Conservation (phyloP, 2,329 filamentous ascomycete species). For the Didymella exigua region DNA sequence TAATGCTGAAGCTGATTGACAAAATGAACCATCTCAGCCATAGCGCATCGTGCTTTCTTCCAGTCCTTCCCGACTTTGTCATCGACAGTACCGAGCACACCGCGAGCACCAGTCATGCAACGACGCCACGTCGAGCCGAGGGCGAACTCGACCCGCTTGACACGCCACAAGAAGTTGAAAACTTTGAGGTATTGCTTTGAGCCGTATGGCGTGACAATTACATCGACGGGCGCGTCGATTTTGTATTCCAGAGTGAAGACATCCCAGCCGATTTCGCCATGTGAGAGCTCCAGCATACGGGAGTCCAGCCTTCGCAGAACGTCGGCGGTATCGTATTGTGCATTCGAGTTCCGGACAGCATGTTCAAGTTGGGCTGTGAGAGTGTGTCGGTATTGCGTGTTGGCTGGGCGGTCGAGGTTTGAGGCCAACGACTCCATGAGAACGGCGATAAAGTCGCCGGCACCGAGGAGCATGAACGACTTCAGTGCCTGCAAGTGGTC, state of each 20-base stretch:
- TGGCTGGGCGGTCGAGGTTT: constrained; percentile 93
- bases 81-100: constrained; percentile 81
- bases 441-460: constrained; percentile 95
- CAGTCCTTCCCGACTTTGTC: constrained; percentile 77
- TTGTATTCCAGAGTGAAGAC: constrained; percentile 99
- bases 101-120: constrained; percentile 91
- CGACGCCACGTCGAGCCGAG: constrained; percentile 89
- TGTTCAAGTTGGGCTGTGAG: constrained; percentile 97
- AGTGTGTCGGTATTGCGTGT: constrained; percentile 94
- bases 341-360: constrained; percentile 94
- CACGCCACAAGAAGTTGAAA: constrained; percentile 98
- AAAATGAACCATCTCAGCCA: constrained; percentile 99
- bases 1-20: constrained; percentile 97
- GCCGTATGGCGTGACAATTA: constrained; percentile 95
- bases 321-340: constrained; percentile 91
- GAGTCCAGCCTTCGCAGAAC: constrained; percentile 90
- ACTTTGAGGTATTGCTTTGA: constrained; percentile 97
- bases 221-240: constrained; percentile 93
- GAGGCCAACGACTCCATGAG: constrained; percentile 95
- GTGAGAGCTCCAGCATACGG: constrained; percentile 95
- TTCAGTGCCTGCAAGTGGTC: constrained; percentile 91
- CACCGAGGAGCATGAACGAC: constrained; percentile 90
- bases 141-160: constrained; percentile 96
- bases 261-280: constrained; percentile 98
- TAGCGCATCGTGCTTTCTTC: constrained; percentile 85